A percentile compares a stretch with the other conserved stretches of the same genome.
These are phyloP conservation scores for Gamarada debralockiae DNA, from an alignment of 495 filamentous ascomycete genomes.

Conservation along the genomic window DNA sequence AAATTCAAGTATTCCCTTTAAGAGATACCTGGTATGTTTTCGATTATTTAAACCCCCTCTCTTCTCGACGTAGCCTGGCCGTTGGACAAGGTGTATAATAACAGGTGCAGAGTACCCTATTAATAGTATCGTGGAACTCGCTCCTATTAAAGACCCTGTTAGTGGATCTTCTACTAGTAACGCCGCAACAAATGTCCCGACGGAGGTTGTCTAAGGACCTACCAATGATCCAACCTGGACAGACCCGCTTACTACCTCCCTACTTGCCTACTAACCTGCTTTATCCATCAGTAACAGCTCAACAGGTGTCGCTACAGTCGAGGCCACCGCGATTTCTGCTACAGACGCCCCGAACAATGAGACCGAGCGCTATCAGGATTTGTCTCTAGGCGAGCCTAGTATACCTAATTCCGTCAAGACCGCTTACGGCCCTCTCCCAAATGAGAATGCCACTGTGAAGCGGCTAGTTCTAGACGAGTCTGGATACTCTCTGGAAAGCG, in stretches of 20 bases:
- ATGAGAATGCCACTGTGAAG: neutral
- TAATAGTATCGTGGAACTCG: neutral
- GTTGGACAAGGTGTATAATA: neutral
- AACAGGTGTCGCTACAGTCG: neutral
- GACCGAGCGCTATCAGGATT: neutral
- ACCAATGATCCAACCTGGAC: neutral
- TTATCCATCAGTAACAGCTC: neutral
- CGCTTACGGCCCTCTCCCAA: neutral
- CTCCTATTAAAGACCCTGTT: neutral
- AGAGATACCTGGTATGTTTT: neutral
- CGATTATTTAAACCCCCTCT: neutral
- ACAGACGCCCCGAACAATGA: neutral
- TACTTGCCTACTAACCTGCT: too few relatives aligned
- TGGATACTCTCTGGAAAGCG: neutral
- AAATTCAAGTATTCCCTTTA: constrained; percentile 1
- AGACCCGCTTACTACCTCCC: neutral
- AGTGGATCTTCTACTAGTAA: neutral
- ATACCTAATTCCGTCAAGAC: neutral
- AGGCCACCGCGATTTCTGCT: neutral
- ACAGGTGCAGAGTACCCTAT: neutral
- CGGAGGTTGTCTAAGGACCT: neutral
- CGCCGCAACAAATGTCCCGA: neutral
- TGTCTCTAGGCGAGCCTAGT: neutral
- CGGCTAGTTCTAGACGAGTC: neutral
- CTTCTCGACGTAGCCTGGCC: neutral